Conservation (phyloP, 106 monocot genomes). For the Apostasia shenzhenica region DNA sequence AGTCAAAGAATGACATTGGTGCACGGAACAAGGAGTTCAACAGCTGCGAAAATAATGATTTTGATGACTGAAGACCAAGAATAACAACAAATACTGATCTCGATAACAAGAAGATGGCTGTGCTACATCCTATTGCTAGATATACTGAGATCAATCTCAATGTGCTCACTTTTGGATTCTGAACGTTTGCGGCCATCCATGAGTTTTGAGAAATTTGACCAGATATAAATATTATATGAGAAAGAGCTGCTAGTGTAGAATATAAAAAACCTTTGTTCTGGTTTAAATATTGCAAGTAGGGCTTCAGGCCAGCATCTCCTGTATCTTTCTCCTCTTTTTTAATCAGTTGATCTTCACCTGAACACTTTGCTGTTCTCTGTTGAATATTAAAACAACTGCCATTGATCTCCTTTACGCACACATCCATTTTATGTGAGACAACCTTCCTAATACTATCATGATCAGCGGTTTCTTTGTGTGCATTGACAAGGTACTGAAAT, state of each 20-base stretch:
- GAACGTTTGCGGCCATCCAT: conserved; percentile 96
- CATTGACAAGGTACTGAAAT: conserved; percentile 76
- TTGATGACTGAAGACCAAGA: conserved; percentile 73
- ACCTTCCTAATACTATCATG: conserved; percentile 30
- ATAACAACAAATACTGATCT: conserved; percentile 64
- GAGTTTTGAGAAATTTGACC: conserved; percentile 90
- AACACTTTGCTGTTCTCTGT: conserved; percentile 3
- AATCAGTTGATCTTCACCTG: conserved; percentile 61
- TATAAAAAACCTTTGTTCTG: conserved; percentile 86
- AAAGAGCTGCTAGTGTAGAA: conserved; percentile 26
- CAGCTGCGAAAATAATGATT: conserved; percentile 80
- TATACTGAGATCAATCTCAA: conserved; percentile 71
- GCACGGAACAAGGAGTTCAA: conserved; percentile 80
- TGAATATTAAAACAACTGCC: conserved; percentile 9
- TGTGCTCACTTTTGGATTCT: conserved; percentile 68
- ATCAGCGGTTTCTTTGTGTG: conserved; percentile 65
- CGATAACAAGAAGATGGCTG: conserved; percentile 42
- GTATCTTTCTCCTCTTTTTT: conserved; percentile 92
- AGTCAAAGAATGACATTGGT: conserved; percentile 93
- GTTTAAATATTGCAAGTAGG: conserved; percentile 63
- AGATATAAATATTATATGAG: conserved; percentile 56
- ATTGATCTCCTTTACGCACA: conserved; percentile 24
- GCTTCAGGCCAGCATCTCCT: conserved; percentile 70
- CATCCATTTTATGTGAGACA: conserved; percentile 2
- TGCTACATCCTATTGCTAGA: conserved; percentile 48